Conservation (phyloP, 805 yeast species). For the Saturnispora quitensis region DNA sequence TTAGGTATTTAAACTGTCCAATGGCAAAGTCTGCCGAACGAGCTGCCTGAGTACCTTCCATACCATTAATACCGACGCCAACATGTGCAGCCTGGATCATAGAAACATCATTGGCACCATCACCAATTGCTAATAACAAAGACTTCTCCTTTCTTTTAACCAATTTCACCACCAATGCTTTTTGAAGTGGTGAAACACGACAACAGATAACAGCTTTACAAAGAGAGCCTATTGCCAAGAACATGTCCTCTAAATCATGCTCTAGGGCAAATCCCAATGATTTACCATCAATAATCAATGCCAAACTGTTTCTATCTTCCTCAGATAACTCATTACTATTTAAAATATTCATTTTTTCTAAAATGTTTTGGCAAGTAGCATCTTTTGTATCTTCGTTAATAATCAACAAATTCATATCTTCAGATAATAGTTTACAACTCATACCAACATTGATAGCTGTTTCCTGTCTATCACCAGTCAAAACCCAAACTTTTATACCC, state of each 20-base stretch:
- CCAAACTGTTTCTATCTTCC: constrained; percentile 70
- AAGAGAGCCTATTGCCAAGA: constrained; percentile 69
- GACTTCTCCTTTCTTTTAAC: constrained; percentile 78
- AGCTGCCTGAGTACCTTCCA: constrained; percentile 99
- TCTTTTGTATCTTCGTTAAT: constrained; percentile 79
- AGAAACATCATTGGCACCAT: constrained; percentile 98
- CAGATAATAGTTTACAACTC: constrained; percentile 90
- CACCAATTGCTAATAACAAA: constrained; percentile 85
- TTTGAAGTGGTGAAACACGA: constrained; percentile 95
- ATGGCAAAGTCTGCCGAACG: constrained; percentile 95
- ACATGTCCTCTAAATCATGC: constrained; percentile 63
- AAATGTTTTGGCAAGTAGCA: constrained; percentile 65
- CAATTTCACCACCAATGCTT: constrained; percentile 90
- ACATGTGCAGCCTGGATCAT: constrained; percentile 99
- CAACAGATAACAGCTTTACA: constrained; percentile 98
- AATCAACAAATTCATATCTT: constrained; percentile 88
- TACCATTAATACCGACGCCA: constrained; percentile 97
- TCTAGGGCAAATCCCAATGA: constrained; percentile 84
- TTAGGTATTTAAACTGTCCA: constrained; percentile 86
- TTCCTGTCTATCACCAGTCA: constrained; percentile 97
- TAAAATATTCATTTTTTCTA: constrained; percentile 69
- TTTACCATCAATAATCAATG: constrained; percentile 89
- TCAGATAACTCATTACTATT: constrained; percentile 53
- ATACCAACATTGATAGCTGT: constrained; percentile 98
- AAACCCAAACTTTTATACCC: constrained; percentile 94